A percentile compares a stretch with the other conserved stretches of the same genome.
Evolutionary conservation across 192 early-diverging fungal species (phyloP).

Genomic region (Rhizophagus sp.): DNA sequence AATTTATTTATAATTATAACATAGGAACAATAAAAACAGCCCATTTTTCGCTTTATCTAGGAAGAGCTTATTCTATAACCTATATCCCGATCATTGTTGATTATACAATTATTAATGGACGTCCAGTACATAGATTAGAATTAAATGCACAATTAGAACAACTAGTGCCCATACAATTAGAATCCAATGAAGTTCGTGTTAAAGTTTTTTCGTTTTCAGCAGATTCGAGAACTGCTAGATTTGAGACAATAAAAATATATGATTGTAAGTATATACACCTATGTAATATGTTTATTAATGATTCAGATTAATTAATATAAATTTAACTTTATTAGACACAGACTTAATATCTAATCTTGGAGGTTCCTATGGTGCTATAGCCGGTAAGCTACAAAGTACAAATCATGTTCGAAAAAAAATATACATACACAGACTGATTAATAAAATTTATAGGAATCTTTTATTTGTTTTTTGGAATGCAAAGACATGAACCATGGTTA

Average conservation of each 20-base stretch:
- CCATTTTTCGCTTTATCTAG: neutral
- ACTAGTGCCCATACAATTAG: neutral
- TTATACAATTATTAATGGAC: no score
- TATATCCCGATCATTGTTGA: neutral
- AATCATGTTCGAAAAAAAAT: neutral
- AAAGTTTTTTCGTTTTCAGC: neutral
- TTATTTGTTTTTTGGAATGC: neutral
- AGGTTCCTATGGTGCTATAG: neutral
- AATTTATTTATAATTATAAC: no score
- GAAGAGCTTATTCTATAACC: neutral
- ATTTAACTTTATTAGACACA: neutral
- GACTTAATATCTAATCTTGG: neutral
- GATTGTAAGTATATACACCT: neutral
- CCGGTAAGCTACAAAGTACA: neutral
- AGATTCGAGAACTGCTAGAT: neutral
- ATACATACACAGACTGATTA: neutral
- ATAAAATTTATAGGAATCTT: neutral
- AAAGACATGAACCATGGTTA: neutral
- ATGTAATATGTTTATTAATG: no score
- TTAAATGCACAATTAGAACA: neutral
- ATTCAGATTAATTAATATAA: no score
- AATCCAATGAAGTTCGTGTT: neutral
- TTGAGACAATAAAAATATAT: neutral
- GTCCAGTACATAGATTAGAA: no score
- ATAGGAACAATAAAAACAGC: no score